phyloP scores from a whole-genome alignment of 768 basidiomycete genomes.

The Multifurca ochricompacta region DNA sequence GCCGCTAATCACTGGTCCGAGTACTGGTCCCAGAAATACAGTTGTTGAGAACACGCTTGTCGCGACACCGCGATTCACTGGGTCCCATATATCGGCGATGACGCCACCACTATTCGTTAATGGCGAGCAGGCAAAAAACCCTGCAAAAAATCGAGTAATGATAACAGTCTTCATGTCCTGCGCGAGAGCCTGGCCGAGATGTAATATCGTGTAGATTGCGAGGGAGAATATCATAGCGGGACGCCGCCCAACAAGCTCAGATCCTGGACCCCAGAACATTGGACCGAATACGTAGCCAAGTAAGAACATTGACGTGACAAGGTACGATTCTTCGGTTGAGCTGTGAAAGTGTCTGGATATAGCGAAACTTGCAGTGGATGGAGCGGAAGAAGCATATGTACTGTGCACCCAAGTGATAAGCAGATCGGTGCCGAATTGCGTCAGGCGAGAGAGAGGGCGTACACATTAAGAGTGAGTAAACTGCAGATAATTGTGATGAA shows the following conservation, averaged over 20 bases:
- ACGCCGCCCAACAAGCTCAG: conserved; percentile 15
- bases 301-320: conserved; percentile 18
- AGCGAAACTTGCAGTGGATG: conserved; percentile 6
- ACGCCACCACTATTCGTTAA: conserved; percentile 19
- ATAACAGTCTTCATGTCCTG: conserved; percentile 16
- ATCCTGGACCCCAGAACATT: conserved; percentile 20
- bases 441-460: neutral
- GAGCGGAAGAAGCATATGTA: conserved; percentile 24
- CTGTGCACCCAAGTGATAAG: neutral
- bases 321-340: conserved; percentile 19
- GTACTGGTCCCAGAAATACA: conserved; percentile 22
- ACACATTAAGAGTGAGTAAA: conserved; percentile 18
- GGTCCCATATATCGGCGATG: too few species aligned
- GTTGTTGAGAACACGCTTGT: conserved; percentile 18
- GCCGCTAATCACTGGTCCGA: conserved; percentile 23
- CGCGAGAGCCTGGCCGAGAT: conserved; percentile 5
- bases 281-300: conserved; percentile 21
- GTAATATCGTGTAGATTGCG: neutral
- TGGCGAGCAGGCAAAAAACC: conserved; percentile 21
- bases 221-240: neutral
- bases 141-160: conserved; percentile 22
- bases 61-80: conserved; percentile 18
- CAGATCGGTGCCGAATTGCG: neutral
- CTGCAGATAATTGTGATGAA: conserved; percentile 4
- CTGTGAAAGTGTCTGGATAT: conserved; percentile 18